Evolutionary conservation across 1,139 yeast genomes (phyloP).

Genomic region (Scheffersomyces segobiensis): DNA sequence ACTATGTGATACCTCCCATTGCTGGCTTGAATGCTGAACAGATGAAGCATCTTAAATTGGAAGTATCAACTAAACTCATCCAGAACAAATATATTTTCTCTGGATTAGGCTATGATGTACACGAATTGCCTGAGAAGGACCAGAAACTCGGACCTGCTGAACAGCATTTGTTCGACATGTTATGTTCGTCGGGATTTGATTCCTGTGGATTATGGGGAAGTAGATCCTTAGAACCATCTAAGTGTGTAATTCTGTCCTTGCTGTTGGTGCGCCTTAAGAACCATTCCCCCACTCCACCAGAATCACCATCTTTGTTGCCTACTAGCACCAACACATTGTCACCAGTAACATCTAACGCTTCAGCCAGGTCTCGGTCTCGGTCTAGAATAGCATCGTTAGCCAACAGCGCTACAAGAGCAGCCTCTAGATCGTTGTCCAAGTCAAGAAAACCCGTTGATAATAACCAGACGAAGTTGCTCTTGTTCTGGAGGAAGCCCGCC

Average conservation of each 20-base stretch:
- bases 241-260: slow-evolving; percentile 82
- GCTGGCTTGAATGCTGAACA: slow-evolving; percentile 49
- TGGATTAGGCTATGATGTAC: slow-evolving; percentile 57
- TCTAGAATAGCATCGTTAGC: slow-evolving; percentile 45
- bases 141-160: slow-evolving; percentile 85
- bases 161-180: slow-evolving; percentile 91
- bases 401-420: slow-evolving; percentile 45
- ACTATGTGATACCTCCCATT: slow-evolving; percentile 80
- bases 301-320: slow-evolving; percentile 51
- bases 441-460: slow-evolving; percentile 33
- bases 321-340: slow-evolving; percentile 5
- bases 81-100: slow-evolving; percentile 65
- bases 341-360: slow-evolving; percentile 41
- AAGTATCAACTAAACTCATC: slow-evolving; percentile 58
- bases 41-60: slow-evolving; percentile 65
- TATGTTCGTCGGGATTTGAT: slow-evolving; percentile 84
- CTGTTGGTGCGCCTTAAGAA: slow-evolving; percentile 67
- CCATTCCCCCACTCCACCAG: slow-evolving; percentile 38
- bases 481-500: slow-evolving; percentile 98
- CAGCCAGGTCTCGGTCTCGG: slow-evolving; percentile 47
- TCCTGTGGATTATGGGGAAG: slow-evolving; percentile 81
- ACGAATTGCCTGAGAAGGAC: slow-evolving; percentile 26
- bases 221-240: slow-evolving; percentile 79
- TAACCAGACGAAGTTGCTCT: slow-evolving; percentile 67
- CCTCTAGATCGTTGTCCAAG: slow-evolving; percentile 56